These are phyloP conservation scores for Malus hybrid DNA, from an alignment of 331 rosid genomes.

Conservation along the genomic window DNA sequence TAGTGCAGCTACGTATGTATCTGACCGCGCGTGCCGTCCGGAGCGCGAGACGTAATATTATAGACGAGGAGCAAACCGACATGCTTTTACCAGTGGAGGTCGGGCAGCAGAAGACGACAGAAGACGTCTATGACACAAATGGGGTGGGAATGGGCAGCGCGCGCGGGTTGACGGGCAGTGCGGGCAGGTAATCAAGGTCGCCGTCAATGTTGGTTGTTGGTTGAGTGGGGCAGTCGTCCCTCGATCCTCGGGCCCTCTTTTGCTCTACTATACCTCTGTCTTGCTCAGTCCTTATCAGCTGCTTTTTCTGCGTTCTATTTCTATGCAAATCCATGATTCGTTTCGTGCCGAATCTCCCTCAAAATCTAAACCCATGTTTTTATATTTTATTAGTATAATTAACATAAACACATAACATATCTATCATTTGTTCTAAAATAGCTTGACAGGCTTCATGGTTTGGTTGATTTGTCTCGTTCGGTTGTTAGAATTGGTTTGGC, in stretches of 20 bases:
- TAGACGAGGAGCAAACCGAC: conserved; percentile 9
- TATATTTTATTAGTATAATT: too few species aligned
- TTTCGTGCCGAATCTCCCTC: conserved; percentile 22
- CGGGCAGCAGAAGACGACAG: conserved; percentile 41
- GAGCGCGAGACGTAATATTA: conserved; percentile 28
- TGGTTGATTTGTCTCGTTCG: too few species aligned
- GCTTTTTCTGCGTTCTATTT: neutral
- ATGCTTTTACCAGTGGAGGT: neutral
- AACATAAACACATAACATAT: too few species aligned
- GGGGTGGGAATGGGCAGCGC: conserved; percentile 28
- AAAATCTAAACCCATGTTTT: neutral
- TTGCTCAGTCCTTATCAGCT: conserved; percentile 4
- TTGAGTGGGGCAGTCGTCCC: conserved; percentile 21
- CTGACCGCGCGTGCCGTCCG: conserved; percentile 79
- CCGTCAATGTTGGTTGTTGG: conserved; percentile 32
- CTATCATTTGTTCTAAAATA: too few species aligned
- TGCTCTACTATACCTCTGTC: neutral
- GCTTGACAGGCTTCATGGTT: too few species aligned
- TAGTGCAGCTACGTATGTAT: neutral
- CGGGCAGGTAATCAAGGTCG: conserved; percentile 33
- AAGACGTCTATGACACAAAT: conserved; percentile 2
- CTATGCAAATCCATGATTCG: neutral
- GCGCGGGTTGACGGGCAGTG: conserved; percentile 33
- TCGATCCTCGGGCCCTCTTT: conserved; percentile 38
- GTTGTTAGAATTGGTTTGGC: too few species aligned